phyloP scores from a whole-genome alignment of 2,329 filamentous ascomycete species.

The Colletotrichum paranaense region DNA sequence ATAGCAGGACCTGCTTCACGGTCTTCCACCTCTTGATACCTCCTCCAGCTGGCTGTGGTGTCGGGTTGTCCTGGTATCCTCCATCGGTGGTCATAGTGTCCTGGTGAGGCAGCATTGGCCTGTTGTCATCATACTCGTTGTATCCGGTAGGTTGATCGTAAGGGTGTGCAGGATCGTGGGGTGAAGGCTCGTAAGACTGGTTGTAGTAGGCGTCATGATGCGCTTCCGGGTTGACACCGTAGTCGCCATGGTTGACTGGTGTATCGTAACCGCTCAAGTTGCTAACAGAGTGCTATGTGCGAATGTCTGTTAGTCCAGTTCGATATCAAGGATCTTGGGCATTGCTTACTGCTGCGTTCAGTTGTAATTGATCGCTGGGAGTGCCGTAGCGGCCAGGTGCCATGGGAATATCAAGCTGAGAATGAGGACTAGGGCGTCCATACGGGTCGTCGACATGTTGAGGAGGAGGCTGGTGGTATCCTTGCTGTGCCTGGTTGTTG shows the following conservation, averaged over 20 bases:
- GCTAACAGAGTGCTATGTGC: constrained; percentile 63
- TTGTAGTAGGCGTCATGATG: constrained; percentile 91
- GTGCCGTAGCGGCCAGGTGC: constrained; percentile 55
- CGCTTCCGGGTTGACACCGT: constrained; percentile 82
- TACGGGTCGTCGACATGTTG: constrained; percentile 75
- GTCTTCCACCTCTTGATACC: constrained; percentile 93
- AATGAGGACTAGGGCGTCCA: constrained; percentile 56
- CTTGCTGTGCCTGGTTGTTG: constrained; percentile 44
- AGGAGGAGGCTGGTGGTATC: constrained; percentile 49
- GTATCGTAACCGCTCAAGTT: constrained; percentile 54
- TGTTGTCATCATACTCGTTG: constrained; percentile 73
- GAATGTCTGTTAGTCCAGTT: not conserved
- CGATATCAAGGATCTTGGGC: not conserved
- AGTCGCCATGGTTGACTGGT: constrained; percentile 69
- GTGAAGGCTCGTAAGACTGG: constrained; percentile 80
- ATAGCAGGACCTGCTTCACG: constrained; percentile 97
- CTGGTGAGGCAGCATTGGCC: constrained; percentile 80
- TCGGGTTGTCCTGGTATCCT: constrained; percentile 57
- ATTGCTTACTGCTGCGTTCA: constrained; percentile 83
- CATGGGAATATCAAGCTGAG: constrained; percentile 37
- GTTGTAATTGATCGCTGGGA: constrained; percentile 80
- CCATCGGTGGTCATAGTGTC: constrained; percentile 58
- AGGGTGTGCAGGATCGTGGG: constrained; percentile 67
- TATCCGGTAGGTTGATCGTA: constrained; percentile 46
- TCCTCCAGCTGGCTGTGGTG: constrained; percentile 61